Conservation (phyloP, 2,329 filamentous ascomycete genomes). For the Phialocephala subalpina region DNA sequence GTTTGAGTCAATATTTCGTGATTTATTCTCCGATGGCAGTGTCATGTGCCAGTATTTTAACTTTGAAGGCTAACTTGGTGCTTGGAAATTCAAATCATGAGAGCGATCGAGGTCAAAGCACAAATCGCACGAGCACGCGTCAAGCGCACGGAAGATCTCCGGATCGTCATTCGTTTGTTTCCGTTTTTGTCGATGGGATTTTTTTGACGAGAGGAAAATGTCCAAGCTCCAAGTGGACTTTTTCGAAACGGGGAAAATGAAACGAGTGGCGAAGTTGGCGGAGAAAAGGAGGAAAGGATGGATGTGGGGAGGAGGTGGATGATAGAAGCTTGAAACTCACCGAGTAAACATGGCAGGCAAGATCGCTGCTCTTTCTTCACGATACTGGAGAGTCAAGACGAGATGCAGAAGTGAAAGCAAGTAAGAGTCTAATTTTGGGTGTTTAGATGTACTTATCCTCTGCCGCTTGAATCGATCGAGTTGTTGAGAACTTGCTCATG, state of each 20-base stretch:
- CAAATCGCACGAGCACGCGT: neutral
- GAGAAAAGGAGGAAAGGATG: neutral
- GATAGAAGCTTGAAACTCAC: conserved; percentile 3
- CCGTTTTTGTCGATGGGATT: too few species aligned
- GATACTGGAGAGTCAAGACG: neutral
- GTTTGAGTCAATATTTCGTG: too few species aligned
- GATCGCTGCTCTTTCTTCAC: neutral
- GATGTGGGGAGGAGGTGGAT: neutral
- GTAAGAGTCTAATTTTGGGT: neutral
- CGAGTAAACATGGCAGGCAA: neutral
- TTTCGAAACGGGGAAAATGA: neutral
- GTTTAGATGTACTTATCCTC: neutral
- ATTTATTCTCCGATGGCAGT: too few species aligned
- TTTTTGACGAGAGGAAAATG: too few species aligned
- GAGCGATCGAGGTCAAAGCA: neutral
- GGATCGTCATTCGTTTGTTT: neutral
- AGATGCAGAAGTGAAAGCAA: neutral
- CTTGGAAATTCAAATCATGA: neutral
- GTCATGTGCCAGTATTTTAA: too few species aligned
- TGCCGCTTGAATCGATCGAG: neutral
- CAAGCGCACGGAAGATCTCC: neutral
- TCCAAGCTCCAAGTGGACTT: too few species aligned
- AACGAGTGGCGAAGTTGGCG: neutral
- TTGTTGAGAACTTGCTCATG: neutral
- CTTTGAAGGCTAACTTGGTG: too few species aligned